Evolutionary conservation across 2,329 filamentous ascomycete genomes (phyloP), one percentile per base, ranked within the genome.

Genomic region (Zymoseptoria pseudotritici): DNA sequence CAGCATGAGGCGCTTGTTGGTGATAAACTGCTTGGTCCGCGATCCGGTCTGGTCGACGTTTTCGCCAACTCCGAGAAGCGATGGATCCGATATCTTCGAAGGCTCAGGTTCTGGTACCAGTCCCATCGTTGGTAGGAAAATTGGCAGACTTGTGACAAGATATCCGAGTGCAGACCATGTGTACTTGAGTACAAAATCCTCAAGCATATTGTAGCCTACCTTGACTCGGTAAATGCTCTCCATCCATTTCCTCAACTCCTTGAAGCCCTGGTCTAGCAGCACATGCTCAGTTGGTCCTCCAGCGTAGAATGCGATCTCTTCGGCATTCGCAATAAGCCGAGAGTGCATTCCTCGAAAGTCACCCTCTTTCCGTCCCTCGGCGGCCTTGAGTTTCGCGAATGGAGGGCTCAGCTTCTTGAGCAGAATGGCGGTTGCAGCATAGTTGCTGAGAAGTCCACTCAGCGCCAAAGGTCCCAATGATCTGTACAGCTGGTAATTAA

Each of bases 161-260:
- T 99, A 99, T 42, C 94, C 94, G 71, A 97, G 96, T 0, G 94
- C 94, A 64, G 92, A 97, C 94, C 94, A 99, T 65, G 91, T 94
- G 73, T 99, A 99, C 74, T 99, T 99, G 61, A 99, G 79, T 54
- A 99, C 91, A 70, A 99, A 96, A 73, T 99, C 94, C 73, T 99
- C 94, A 0, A 99, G 85, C 79, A 99, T 99, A 73, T 97, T 99
- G 79, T 99, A 99, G 17, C 91, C 87, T 66, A 99, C 96, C 65
- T 97, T 97, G 66, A 97, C 86, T 74, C 91, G 92, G 76, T 99
- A 99, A 65, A 99, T 97, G 52, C 90, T 88, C 73, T 99, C 94
- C 93, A 99, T 97, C 90, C 92, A 97, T 64, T 85, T 87, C 75
- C 94, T 94, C 26, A 99, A 80, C 53, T 93, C 94, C 73, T 88